Percentiles rank a stretch among this genome's conserved stretches.
These are phyloP conservation scores for Botrytis sinoallii DNA, from an alignment of 2,329 filamentous ascomycete species.

Conservation along the genomic window DNA sequence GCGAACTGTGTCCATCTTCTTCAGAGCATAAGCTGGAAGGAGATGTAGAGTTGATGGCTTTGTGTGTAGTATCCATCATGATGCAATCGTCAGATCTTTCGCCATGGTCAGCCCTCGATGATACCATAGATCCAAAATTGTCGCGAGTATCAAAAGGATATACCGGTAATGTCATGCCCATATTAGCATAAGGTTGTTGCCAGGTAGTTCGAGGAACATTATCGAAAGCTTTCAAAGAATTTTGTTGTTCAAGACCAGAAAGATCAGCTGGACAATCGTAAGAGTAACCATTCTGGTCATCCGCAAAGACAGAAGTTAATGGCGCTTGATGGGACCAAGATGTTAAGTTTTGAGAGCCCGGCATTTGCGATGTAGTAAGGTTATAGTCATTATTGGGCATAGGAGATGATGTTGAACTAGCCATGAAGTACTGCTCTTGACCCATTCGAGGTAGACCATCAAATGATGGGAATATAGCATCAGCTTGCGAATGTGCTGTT, in stretches of 20 bases:
- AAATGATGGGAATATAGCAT: conserved; percentile 28
- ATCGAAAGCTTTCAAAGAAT: conserved; percentile 20
- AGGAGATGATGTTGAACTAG: conserved; percentile 21
- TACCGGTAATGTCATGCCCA: conserved; percentile 20
- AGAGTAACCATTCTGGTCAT: conserved; percentile 25
- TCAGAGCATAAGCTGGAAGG: conserved; percentile 30
- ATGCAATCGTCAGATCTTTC: conserved; percentile 12
- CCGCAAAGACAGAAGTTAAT: conserved; percentile 20
- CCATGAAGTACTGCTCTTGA: conserved; percentile 30
- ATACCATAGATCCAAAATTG: conserved; percentile 8
- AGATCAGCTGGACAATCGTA: conserved; percentile 28
- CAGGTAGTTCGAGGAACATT: conserved; percentile 27
- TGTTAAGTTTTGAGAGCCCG: conserved; percentile 23
- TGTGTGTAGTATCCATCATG: conserved; percentile 16
- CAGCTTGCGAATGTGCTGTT: conserved; percentile 25
- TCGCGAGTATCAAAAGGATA: conserved; percentile 26
- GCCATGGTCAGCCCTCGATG: conserved; percentile 2
- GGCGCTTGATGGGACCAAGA: conserved; percentile 25
- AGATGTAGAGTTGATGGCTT: conserved; percentile 20
- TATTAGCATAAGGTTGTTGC: conserved; percentile 23
- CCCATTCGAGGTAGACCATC: conserved; percentile 31
- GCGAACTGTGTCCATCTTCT: conserved; percentile 32
- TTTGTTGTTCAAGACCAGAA: conserved; percentile 22
- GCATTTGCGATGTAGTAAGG: conserved; percentile 16
- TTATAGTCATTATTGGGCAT: conserved; percentile 26